Conservation (phyloP, 768 basidiomycete genomes). For the Trametes cubensis region DNA sequence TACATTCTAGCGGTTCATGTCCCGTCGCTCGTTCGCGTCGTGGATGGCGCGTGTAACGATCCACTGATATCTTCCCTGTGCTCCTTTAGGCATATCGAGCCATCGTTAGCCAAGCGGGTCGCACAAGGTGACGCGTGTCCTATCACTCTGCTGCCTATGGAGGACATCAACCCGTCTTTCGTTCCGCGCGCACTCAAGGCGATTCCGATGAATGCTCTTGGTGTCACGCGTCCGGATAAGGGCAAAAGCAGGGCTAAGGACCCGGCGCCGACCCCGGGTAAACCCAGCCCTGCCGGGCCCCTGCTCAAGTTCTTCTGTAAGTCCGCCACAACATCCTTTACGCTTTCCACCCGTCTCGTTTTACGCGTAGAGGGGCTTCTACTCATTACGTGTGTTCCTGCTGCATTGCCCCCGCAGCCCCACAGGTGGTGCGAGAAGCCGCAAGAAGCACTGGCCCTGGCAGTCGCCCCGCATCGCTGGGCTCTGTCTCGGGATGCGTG, state of each 20-base stretch:
- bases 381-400: slow-evolving; percentile 22
- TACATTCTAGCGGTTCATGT: slow-evolving; percentile 4
- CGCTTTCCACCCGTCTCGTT: slow-evolving; percentile 9
- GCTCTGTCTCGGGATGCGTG: slow-evolving; percentile 1
- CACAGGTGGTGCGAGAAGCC: slow-evolving; percentile 19
- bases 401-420: slow-evolving; percentile 22
- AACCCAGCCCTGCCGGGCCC: slow-evolving; percentile 28
- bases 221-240: slow-evolving; percentile 28
- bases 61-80: slow-evolving; percentile 11
- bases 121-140: slow-evolving; percentile 76
- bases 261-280: slow-evolving; percentile 39
- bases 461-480: background rate
- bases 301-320: slow-evolving; percentile 70
- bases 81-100: slow-evolving; percentile 60
- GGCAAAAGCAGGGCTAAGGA: slow-evolving; percentile 49
- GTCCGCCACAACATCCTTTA: slow-evolving; percentile 29
- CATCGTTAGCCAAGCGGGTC: slow-evolving; percentile 62
- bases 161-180: slow-evolving; percentile 76
- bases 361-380: background rate
- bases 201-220: slow-evolving; percentile 29
- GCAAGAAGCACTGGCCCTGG: background rate
- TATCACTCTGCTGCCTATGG: slow-evolving; percentile 64
- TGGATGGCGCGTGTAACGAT: slow-evolving; percentile 19
- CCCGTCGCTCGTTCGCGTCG: slow-evolving; percentile 12
- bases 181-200: slow-evolving; percentile 55